A percentile compares a stretch with the other conserved stretches of the same genome.
Conservation (phyloP, 116 monocot genomes). For the Iris pallida region DNA sequence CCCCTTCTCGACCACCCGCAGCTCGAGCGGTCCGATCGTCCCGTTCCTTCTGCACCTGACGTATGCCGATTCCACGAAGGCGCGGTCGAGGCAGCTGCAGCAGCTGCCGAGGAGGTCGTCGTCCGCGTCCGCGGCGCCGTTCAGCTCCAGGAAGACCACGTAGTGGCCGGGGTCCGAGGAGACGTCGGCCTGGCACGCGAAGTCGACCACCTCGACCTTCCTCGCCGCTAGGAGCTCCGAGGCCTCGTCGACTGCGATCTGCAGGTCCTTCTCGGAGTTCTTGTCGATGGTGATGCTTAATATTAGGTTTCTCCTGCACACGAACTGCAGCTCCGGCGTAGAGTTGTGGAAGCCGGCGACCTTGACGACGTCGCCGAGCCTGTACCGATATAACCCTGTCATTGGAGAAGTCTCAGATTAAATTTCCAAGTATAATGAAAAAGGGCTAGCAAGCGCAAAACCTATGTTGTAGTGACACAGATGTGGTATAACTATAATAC, state of each 20-base stretch:
- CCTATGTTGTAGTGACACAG: no score
- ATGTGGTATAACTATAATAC: no score
- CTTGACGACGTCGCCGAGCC: slow-evolving; percentile 4
- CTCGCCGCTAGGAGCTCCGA: neutral
- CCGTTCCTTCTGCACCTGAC: neutral
- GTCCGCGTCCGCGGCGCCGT: neutral
- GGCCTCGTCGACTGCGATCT: neutral
- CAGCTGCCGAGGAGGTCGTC: neutral
- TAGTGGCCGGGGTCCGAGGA: slow-evolving; percentile 7
- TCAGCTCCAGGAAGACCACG: slow-evolving; percentile 6
- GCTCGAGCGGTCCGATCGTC: slow-evolving; percentile 3
- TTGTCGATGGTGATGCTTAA: slow-evolving; percentile 13
- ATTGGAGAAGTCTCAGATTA: neutral
- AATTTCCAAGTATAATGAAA: no score
- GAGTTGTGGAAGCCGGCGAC: slow-evolving; percentile 6
- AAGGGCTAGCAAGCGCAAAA: no score
- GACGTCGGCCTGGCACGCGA: slow-evolving; percentile 5
- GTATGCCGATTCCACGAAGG: slow-evolving; percentile 3
- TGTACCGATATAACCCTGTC: slow-evolving; percentile 11
- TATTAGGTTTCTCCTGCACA: slow-evolving; percentile 5
- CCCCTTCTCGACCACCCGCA: neutral
- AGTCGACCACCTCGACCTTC: slow-evolving; percentile 2
- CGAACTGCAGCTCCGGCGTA: slow-evolving; percentile 5
- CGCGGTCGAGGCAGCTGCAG: slow-evolving; percentile 7
- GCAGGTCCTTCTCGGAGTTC: slow-evolving; percentile 8